These are phyloP conservation scores for Dipodascus albidus DNA, from an alignment of 805 yeast genomes.

Conservation along the genomic window DNA sequence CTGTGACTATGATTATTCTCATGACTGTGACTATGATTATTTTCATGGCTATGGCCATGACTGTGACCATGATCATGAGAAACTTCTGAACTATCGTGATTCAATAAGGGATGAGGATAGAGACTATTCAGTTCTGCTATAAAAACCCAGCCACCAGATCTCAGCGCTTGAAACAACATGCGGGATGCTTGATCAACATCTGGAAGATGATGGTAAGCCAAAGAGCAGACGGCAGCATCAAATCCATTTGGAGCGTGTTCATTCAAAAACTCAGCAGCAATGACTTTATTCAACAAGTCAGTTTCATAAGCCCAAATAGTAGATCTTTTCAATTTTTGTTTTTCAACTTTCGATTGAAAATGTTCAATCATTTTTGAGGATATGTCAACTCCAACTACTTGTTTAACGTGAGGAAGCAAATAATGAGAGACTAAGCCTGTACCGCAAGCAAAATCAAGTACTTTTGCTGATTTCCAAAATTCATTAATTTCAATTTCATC, in stretches of 20 bases:
- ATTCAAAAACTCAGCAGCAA: not conserved
- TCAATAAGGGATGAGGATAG: too few species aligned
- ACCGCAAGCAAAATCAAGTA: constrained; percentile 1
- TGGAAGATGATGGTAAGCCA: not conserved
- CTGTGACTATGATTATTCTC: not conserved
- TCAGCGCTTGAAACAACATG: not conserved
- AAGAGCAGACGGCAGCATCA: not conserved
- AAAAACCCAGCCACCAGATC: not conserved
- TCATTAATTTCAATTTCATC: not conserved
- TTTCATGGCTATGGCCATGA: not conserved
- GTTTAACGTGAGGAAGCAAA: not conserved
- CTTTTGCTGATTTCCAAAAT: not conserved
- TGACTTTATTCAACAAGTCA: not conserved
- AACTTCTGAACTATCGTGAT: too few species aligned
- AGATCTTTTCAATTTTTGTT: not conserved
- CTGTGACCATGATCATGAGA: not conserved
- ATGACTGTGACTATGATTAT: not conserved
- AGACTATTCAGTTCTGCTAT: not conserved
- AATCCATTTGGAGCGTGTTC: not conserved
- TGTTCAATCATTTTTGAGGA: not conserved
- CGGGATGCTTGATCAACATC: not conserved
- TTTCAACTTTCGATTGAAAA: not conserved
- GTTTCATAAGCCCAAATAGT: not conserved
- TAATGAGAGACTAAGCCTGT: not conserved
- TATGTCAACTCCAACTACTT: not conserved